Base-by-base conservation (phyloP, 768 basidiomycete species). In the Hygrophorus russula region DNA sequence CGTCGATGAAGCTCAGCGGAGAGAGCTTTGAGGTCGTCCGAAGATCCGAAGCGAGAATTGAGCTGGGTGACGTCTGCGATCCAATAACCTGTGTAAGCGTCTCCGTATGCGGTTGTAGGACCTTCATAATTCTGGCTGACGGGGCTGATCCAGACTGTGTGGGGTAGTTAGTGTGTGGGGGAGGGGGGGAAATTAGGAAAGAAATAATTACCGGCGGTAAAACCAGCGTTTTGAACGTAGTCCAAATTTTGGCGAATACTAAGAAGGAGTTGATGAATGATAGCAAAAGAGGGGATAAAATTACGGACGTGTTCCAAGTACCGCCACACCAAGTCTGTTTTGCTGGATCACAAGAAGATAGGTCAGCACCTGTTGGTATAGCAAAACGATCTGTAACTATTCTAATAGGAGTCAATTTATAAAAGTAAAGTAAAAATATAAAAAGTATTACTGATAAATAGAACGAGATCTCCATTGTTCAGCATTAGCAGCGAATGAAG, bases 81-180 rank as follows among this genome's bases (percentile, higher is more conserved):
- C 86, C 88, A 90, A 61, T 90, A 89, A 13, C 87, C 87, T 52
- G 89, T 87, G 61, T 91, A 91, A 12, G 89, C 64, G 52, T 87
- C 82, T 14, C 87, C 85, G 56, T 88, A 90, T 0, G 74, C 64
- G 2, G 83, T 78, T 37, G 71, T 56, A 10, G 80, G 74, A 0
- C 84, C 83, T 30, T 82, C 61, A 47, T 82, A 86, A 56, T 88
- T 88, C 60, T 86, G 73, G 46, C 74, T 78, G 13, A 90, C 73
- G 9, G 87, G 88, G 47, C 81, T 84, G 47, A 87, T 88, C 86
- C 86, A 90, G 36, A 88, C 80, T 80, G 46, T 12, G 44, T 43
- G 20, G 20, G 13, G 14, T 49, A 24, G n/a, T 36, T 27, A 36
- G 36, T 32, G 14, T 49, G 30, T 24, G 38, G 7, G 13, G 47